Evolutionary conservation across 768 basidiomycete genomes (phyloP), one percentile per base, ranked within the genome.

Genomic region (Tubosaeta sp.): DNA sequence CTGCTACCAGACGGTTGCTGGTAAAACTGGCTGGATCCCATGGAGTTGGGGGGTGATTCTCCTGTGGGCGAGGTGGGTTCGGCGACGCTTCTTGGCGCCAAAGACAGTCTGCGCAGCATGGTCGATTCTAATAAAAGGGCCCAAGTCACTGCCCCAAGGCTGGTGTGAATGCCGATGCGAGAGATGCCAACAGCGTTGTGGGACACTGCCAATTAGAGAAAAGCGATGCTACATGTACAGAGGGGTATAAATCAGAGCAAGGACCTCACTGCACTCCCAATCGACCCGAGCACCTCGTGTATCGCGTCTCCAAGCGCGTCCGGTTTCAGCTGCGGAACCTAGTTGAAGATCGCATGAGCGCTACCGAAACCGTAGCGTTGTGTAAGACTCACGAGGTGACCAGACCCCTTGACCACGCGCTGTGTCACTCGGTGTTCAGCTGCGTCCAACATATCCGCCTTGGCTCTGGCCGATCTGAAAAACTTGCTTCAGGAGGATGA

Each of bases 241-340:
- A 4, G 8, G 32, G 8, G 18, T 7, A n/a, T n/a, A n/a, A 31
- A 36, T 55, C 39, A 65, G 31, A 65, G 58, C 31, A 52, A 44
- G 18, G 63, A 51, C 24, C 34, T 54, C 9, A 34, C 16, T 2
- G 13, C 18, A 11, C 48, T 51, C 39, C 53, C 58, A 51, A 58
- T 47, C n/a, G 45, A 3, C 18, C 45, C 31, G 19, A 69, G 52
- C 12, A 69, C 52, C 12, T 69, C 60, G n/a, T 60, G 52, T 9
- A 69, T 48, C 39, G 45, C 49, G 41, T 67, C 60, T 3, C 56
- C 66, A 5, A 67, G 55, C 24, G 1, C 55, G 9, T 69, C 66
- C 6, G 66, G 66, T 51, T 67, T 61, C 41, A 69, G 24, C 18
- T 67, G 66, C 8, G 66, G 54, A 27, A 67, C 40, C 66, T 69